A percentile compares a stretch with the other conserved stretches of the same genome.
Evolutionary conservation across 1,284 basidiomycete genomes (phyloP).

Genomic region (Rhodotorula sp.): DNA sequence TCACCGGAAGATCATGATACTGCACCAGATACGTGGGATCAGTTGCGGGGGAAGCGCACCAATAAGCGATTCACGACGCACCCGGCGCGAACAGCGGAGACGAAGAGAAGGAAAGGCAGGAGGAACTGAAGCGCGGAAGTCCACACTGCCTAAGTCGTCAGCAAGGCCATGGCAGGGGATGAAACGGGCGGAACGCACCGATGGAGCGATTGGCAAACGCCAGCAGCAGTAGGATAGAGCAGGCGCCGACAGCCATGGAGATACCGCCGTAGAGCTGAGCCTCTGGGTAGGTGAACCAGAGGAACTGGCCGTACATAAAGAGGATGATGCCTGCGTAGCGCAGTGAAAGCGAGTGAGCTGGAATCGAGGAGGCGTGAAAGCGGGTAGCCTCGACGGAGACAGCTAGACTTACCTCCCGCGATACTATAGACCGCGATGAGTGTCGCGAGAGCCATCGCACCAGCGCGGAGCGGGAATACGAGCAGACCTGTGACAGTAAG

Average conservation of each 20-base stretch:
- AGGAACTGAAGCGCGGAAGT: slow-evolving; percentile 6
- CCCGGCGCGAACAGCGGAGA: slow-evolving; percentile 22
- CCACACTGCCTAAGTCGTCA: background rate
- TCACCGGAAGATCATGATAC: slow-evolving; percentile 27
- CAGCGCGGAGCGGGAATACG: slow-evolving; percentile 29
- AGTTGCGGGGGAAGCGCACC: too few species aligned
- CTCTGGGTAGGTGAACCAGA: slow-evolving; percentile 20
- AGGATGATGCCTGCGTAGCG: slow-evolving; percentile 20
- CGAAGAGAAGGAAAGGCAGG: slow-evolving; percentile 19
- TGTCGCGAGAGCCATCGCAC: slow-evolving; percentile 24
- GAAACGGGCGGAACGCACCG: background rate
- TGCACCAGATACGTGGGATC: background rate
- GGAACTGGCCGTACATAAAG: slow-evolving; percentile 27
- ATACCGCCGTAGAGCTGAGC: slow-evolving; percentile 28
- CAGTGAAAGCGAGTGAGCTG: too few species aligned
- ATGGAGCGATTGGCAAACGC: slow-evolving; percentile 22
- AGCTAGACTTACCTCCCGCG: slow-evolving; percentile 22
- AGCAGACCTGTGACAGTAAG: slow-evolving; percentile 7
- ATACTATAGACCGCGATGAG: slow-evolving; percentile 28
- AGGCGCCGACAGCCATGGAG: slow-evolving; percentile 18
- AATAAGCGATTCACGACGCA: background rate
- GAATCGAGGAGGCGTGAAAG: too few species aligned
- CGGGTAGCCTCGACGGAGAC: slow-evolving; percentile 8
- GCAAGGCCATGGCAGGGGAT: background rate
- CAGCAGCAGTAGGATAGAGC: slow-evolving; percentile 17